These are phyloP conservation scores for Syncephalis fuscata DNA, from an alignment of 371 early-diverging fungal species.

Conservation along the genomic window DNA sequence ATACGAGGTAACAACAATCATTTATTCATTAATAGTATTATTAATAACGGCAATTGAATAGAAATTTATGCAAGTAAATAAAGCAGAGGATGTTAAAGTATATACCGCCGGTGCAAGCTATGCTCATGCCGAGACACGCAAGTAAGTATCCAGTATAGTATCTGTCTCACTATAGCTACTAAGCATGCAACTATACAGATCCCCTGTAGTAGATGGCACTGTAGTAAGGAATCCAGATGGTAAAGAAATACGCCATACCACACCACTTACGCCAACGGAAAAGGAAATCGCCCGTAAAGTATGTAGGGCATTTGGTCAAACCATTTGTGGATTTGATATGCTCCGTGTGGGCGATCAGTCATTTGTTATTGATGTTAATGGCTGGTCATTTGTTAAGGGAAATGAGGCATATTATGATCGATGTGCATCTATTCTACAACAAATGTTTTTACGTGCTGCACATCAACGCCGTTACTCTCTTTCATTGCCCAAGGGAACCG, in stretches of 20 bases:
- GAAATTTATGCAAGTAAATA: slow-evolving; percentile 83
- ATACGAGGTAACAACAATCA: slow-evolving; percentile 48
- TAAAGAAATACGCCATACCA: slow-evolving; percentile 90
- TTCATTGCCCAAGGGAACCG: slow-evolving; percentile 35
- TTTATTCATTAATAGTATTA: too few relatives aligned
- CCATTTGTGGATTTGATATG: slow-evolving; percentile 94
- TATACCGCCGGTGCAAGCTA: slow-evolving; percentile 86
- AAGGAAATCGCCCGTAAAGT: slow-evolving; percentile 66
- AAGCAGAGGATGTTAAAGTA: slow-evolving; percentile 93
- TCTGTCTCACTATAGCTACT: neutral
- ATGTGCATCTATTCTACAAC: slow-evolving; percentile 58
- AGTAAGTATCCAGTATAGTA: slow-evolving; percentile 24
- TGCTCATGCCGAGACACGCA: slow-evolving; percentile 95
- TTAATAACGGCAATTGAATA: neutral
- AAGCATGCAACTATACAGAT: slow-evolving; percentile 21
- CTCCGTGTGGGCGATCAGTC: slow-evolving; percentile 72
- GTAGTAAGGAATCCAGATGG: slow-evolving; percentile 93
- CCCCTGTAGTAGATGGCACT: slow-evolving; percentile 95
- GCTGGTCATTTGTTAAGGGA: slow-evolving; percentile 99
- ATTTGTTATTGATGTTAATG: slow-evolving; percentile 97
- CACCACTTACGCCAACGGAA: slow-evolving; percentile 68
- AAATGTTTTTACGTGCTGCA: slow-evolving; percentile 42
- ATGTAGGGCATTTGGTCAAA: slow-evolving; percentile 72
- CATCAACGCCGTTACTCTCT: slow-evolving; percentile 25
- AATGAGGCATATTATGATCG: slow-evolving; percentile 85